Conservation (phyloP, 306 rosid genomes). For the Amphicarpaea edgeworthii region DNA sequence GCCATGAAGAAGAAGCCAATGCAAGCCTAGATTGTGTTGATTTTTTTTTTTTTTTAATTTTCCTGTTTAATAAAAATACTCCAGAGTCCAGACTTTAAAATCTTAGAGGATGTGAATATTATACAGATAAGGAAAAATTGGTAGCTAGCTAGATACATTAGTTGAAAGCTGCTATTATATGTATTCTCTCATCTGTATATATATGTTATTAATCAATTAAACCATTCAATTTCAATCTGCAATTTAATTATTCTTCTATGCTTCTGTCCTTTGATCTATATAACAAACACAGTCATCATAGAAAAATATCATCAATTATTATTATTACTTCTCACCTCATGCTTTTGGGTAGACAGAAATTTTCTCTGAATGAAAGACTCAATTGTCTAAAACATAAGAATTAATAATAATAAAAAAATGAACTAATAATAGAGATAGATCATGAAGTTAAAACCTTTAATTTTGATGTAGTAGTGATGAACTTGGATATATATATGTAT, state of each 20-base stretch:
- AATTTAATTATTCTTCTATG: background rate
- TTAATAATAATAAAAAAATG: background rate
- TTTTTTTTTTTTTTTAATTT: background rate
- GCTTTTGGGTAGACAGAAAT: background rate
- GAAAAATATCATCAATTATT: background rate
- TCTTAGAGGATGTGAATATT: conserved; percentile 38
- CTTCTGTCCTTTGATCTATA: background rate
- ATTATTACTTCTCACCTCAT: background rate
- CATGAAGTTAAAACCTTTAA: background rate
- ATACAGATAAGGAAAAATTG: conserved; percentile 15
- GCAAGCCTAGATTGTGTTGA: conserved; percentile 51
- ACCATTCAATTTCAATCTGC: conserved; percentile 17
- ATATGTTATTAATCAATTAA: conserved; percentile 16
- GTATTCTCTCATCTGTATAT: background rate
- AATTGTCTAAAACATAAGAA: background rate
- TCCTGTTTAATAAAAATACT: background rate
- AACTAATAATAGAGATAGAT: background rate
- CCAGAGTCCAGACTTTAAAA: background rate
- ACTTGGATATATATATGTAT: conserved; percentile 4
- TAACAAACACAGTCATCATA: background rate
- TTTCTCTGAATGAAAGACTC: background rate
- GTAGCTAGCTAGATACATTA: conserved; percentile 34
- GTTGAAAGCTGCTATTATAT: conserved; percentile 23
- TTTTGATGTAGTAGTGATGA: conserved; percentile 1
- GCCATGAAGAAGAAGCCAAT: conserved; percentile 75